Evolutionary conservation across 2,329 filamentous ascomycete species (phyloP).

Genomic region (Microcyclospora tardicrescens): DNA sequence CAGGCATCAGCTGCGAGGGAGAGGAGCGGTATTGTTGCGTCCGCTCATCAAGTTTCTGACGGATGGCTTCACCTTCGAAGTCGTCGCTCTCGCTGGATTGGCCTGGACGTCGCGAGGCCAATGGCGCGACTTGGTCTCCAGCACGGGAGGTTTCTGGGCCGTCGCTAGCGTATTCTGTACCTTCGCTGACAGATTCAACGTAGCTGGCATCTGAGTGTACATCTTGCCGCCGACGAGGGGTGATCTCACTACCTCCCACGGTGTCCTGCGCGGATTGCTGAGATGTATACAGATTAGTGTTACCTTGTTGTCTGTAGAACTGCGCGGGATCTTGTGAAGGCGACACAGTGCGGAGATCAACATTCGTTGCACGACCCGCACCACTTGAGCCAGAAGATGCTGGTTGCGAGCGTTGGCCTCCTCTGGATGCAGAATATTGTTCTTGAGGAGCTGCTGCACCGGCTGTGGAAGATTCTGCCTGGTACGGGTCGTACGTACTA

Average conservation of each 20-base stretch:
- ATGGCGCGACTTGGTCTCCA: constrained; percentile 48
- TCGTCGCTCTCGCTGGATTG: constrained; percentile 26
- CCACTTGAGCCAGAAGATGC: constrained; percentile 1
- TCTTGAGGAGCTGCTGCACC: constrained; percentile 4
- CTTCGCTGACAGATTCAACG: constrained; percentile 43
- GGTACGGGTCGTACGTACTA: constrained; percentile 22
- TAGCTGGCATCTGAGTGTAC: constrained; percentile 21
- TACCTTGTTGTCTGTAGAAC: constrained; percentile 35
- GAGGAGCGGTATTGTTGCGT: constrained; percentile 19
- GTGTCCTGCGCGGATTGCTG: constrained; percentile 9
- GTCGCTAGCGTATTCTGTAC: constrained; percentile 59
- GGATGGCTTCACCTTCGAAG: constrained; percentile 37
- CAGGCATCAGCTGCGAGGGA: constrained; percentile 21
- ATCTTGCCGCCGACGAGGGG: constrained; percentile 12
- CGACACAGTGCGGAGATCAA: constrained; percentile 2
- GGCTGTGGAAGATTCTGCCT: background rate
- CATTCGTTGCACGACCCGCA: background rate
- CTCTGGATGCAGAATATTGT: too few relatives aligned
- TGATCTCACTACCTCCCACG: constrained; percentile 27
- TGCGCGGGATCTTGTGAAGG: constrained; percentile 17
- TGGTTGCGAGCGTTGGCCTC: constrained; percentile 2
- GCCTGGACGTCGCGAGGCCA: constrained; percentile 34
- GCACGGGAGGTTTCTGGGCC: constrained; percentile 47
- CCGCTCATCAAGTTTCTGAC: constrained; percentile 28
- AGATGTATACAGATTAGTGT: constrained; percentile 19